Evolutionary conservation across 2,329 filamentous ascomycete species (phyloP), one percentile per base, ranked within the genome.

Genomic region (Stachybotrys elegans): DNA sequence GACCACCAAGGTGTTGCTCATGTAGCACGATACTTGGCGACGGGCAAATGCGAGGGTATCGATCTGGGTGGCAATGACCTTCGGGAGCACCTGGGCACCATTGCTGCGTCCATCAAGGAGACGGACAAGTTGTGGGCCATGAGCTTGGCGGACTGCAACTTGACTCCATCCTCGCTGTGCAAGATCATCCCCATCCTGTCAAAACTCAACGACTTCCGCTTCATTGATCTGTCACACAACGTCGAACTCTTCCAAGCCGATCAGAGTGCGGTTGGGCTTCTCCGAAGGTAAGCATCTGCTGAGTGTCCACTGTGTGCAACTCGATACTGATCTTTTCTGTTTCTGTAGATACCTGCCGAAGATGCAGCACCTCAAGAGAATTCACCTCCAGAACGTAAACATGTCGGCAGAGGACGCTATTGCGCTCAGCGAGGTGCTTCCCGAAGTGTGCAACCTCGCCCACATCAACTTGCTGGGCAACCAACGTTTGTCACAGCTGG

Each of bases 191-290:
- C 89, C 5, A 80, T 80, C 6, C 67, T 97, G 43, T 73, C 78
- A 21, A 80, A 76, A 51, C 70, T 96, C 44, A 74, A 76, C 3
- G 79, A 84, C 50, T 85, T 96, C 59, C 83, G 87, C 17, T 96
- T 96, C 59, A 81, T 98, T 47, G 93, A 97, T 61, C 72, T 98
- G 27, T 95, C 89, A 5, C 89, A 95, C 57, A 97, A 97, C 55
- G 86, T 77, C 23, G 81, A 81, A 17, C 73, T 98, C 14, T 95
- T 95, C 59, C 78, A 82, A 42, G 73, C 74, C 4, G 74, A 84
- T 34, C 83, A 86, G n/a, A 89, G 81, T 56, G 86, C 87, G 3
- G 73, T 93, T 25, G 76, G 78, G 5, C 68, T 89, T 4, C 72
- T 97, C 44, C 78, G 93, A 55, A 88, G 87, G 68, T 93, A 60